These are phyloP conservation scores for Fistulinella cinereoalba DNA, from an alignment of 1,284 basidiomycete genomes.

Conservation along the genomic window DNA sequence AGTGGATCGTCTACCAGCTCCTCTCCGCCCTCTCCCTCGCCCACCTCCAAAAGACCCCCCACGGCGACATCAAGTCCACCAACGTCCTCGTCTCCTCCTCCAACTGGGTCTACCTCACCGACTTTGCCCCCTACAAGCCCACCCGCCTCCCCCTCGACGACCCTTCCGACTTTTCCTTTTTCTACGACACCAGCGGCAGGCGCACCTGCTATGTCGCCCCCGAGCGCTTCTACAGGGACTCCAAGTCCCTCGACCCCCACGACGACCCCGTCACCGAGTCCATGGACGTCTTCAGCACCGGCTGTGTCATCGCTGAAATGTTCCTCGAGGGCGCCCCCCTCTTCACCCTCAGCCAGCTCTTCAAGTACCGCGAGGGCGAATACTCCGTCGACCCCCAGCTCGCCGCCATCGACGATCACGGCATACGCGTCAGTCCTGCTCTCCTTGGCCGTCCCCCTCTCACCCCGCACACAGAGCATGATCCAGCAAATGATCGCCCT, in stretches of 20 bases:
- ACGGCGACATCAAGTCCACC: conserved; percentile 98
- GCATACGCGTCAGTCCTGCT: conserved; percentile 62
- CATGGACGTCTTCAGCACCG: conserved; percentile 97
- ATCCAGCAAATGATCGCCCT: conserved; percentile 90
- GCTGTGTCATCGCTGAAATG: conserved; percentile 95
- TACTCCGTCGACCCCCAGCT: conserved; percentile 76
- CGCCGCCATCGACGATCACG: conserved; percentile 74
- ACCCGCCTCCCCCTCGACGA: conserved; percentile 95
- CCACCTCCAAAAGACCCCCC: conserved; percentile 79
- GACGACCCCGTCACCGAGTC: conserved; percentile 69
- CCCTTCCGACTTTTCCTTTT: conserved; percentile 97
- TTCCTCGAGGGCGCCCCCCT: conserved; percentile 94
- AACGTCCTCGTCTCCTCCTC: conserved; percentile 97
- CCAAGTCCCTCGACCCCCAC: conserved; percentile 45
- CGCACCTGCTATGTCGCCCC: conserved; percentile 97
- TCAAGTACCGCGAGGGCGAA: conserved; percentile 90
- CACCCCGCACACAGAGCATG: conserved; percentile 56
- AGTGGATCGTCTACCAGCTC: conserved; percentile 97
- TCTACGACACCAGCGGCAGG: conserved; percentile 92
- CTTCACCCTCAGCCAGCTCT: conserved; percentile 94
- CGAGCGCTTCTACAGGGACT: conserved; percentile 87
- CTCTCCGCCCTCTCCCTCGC: conserved; percentile 84
- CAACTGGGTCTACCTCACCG: conserved; percentile 93
- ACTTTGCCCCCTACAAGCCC: conserved; percentile 97
- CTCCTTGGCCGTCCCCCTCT: not conserved